Evolutionary conservation across 2,329 filamentous ascomycete species (phyloP), one percentile per base, ranked within the genome.

Genomic region (Rhynchosporium graminicola): DNA sequence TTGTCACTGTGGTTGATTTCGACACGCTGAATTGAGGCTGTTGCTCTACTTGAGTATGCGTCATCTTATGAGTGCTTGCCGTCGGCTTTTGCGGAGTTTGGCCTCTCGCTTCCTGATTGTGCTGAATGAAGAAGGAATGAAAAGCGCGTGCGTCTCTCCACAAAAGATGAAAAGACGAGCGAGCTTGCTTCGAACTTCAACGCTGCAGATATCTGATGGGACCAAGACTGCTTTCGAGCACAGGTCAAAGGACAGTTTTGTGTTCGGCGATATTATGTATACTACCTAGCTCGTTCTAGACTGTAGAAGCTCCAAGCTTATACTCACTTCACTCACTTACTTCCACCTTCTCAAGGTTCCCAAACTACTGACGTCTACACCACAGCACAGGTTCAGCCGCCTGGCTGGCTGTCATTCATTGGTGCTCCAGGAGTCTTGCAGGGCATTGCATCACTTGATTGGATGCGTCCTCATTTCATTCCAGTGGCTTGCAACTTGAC

Each of bases 391-490:
- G 6, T 54, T 54, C 51, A 42, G 51, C 51, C 33, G 51, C 51
- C 7, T 13, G 4, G 12, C 28, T 54, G 51, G 1, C 20, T 20
- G 20, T 20, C 20, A 20, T 20, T 36, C 40, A 54, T 54, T 54
- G 51, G 57, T 45, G 56, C 40, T 59, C 6, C 2, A 13, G 4
- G n/a, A 63, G 61, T 63, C 61, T 59, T 63, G 57, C 61, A 60
- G 51, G 61, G 61, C 26, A 51, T 15, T 15, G n/a, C 28, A 10
- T n/a, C 48, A 12, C 36, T 54, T 60, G 29, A 55, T 61, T 61
- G 59, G 59, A 12, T 33, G 51, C 31, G 15, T 13, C 20, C 13
- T 20, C 31, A 56, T 50, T 61, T 20, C 31, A 50, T 50, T 61
- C 59, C 43, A 42, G 55, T 55, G 60, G 60, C 55, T 42, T 62